phyloP scores from a whole-genome alignment of 768 basidiomycete genomes.

The Russula sp. region DNA sequence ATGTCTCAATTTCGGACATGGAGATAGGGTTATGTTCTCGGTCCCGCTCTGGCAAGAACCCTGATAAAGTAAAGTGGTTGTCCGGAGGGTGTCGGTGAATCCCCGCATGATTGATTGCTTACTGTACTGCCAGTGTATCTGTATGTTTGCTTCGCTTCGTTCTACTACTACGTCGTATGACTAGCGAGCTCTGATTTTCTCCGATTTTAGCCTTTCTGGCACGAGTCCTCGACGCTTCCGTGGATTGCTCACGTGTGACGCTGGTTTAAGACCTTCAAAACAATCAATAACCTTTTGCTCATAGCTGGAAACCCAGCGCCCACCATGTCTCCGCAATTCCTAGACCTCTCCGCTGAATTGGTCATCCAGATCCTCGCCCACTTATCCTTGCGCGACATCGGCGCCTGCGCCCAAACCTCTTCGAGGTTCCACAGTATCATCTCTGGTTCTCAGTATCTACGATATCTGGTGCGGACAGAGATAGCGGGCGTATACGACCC shows the following conservation, averaged over 20 bases:
- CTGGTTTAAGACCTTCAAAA: neutral
- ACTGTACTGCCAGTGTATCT: neutral
- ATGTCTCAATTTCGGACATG: neutral
- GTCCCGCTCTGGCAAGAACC: constrained; percentile 1
- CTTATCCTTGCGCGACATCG: constrained; percentile 13
- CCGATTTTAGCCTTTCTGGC: neutral
- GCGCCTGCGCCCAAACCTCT: constrained; percentile 14
- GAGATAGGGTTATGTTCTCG: neutral
- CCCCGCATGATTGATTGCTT: neutral
- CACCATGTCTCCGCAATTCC: constrained; percentile 15
- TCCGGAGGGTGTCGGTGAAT: neutral
- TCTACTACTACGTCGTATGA: neutral
- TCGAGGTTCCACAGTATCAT: constrained; percentile 11
- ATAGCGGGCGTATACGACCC: constrained; percentile 16
- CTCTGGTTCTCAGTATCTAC: constrained; percentile 14
- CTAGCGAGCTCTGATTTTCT: neutral
- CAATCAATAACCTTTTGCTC: neutral
- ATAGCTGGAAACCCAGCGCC: constrained; percentile 3
- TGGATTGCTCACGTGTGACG: constrained; percentile 6
- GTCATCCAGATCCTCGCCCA: constrained; percentile 19
- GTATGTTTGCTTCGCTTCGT: neutral
- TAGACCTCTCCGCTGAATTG: constrained; percentile 20
- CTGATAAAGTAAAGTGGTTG: neutral
- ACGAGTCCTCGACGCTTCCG: neutral
- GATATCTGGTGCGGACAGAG: constrained; percentile 15